Percentiles rank a stretch among this genome's conserved stretches.
Evolutionary conservation across 306 rosid genomes (phyloP).

Genomic region (Malus asiatica): DNA sequence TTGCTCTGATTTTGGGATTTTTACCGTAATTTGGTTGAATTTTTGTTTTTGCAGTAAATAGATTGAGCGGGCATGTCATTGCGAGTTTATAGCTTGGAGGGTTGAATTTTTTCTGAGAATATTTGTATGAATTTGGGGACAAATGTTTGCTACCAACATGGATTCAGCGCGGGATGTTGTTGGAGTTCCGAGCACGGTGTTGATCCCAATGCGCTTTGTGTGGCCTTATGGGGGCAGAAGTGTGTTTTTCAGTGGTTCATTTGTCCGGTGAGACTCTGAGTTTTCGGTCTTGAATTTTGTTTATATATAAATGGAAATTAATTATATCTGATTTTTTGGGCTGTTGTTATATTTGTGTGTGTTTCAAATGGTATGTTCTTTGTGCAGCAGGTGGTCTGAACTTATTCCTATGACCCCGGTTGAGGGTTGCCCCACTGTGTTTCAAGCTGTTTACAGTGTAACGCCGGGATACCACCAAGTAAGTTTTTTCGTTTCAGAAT

Average conservation of each 20-base stretch:
- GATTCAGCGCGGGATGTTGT: constrained; percentile 49
- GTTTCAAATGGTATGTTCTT: constrained; percentile 8
- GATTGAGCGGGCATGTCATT: constrained; percentile 21
- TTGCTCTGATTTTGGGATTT: constrained; percentile 15
- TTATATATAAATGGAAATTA: neutral
- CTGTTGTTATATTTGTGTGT: neutral
- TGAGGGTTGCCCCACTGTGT: constrained; percentile 89
- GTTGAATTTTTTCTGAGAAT: constrained; percentile 13
- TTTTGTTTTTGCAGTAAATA: constrained; percentile 24
- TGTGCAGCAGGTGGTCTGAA: constrained; percentile 76
- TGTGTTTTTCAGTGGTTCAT: constrained; percentile 83
- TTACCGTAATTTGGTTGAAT: constrained; percentile 35
- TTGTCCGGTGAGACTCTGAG: constrained; percentile 47
- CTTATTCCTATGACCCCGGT: constrained; percentile 84
- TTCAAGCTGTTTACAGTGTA: constrained; percentile 78
- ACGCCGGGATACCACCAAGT: constrained; percentile 92
- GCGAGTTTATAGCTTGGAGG: constrained; percentile 35
- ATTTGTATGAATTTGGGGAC: constrained; percentile 8
- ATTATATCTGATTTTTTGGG: neutral
- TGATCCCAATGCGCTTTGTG: constrained; percentile 81
- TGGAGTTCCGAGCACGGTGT: constrained; percentile 54
- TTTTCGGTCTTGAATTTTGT: neutral
- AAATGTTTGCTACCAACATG: constrained; percentile 63
- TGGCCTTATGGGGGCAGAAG: constrained; percentile 92
- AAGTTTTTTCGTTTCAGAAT: constrained; percentile 22